These are phyloP conservation scores for Pythium grandisporangium DNA, from an alignment of 352 stramenopile genomes.

Conservation along the genomic window DNA sequence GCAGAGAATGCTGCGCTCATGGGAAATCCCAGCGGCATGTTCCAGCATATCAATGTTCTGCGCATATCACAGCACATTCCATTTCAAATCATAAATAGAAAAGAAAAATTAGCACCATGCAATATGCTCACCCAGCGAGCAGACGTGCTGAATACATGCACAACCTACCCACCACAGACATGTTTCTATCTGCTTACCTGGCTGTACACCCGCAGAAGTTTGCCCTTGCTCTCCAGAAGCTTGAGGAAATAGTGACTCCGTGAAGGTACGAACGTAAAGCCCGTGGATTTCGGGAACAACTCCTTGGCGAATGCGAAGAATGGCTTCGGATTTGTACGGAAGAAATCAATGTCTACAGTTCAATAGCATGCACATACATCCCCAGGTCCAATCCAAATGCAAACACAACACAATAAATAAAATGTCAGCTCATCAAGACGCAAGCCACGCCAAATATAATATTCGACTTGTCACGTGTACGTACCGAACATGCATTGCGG, in stretches of 20 bases:
- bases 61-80: too few relatives aligned
- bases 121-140: not conserved
- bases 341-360: constrained; percentile 95
- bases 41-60: constrained; percentile 99
- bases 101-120: not conserved
- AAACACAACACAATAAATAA: too few relatives aligned
- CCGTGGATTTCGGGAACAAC: constrained; percentile 69
- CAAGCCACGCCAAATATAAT: too few relatives aligned
- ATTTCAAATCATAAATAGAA: too few relatives aligned
- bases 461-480: too few relatives aligned
- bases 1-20: constrained; percentile 88
- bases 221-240: constrained; percentile 86
- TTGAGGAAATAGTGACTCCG: constrained; percentile 95
- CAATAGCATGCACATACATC: too few relatives aligned
- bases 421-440: too few relatives aligned
- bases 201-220: constrained; percentile 92
- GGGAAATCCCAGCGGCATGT: constrained; percentile 85
- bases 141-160: too few relatives aligned
- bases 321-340: constrained; percentile 90
- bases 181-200: constrained; percentile 25
- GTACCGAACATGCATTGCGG: constrained; percentile 84
- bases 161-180: too few relatives aligned
- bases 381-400: too few relatives aligned
- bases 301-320: constrained; percentile 97
- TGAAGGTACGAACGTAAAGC: constrained; percentile 79